Conservation (phyloP, 768 basidiomycete genomes). For the Termitomyces sp. region DNA sequence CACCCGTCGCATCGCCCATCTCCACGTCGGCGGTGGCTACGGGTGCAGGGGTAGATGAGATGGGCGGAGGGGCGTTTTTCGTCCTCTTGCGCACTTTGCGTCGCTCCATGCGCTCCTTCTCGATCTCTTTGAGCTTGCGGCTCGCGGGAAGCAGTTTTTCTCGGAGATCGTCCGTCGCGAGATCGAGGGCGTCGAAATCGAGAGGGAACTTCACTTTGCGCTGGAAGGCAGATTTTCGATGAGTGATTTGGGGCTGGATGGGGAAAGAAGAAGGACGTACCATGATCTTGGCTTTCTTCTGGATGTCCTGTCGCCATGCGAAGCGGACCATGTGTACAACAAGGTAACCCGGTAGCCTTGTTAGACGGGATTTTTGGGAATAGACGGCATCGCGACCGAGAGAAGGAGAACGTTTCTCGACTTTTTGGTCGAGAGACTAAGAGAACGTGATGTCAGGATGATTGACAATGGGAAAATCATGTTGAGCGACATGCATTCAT, state of each 20-base stretch:
- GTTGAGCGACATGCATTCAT: conserved; percentile 51
- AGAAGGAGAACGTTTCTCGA: conserved; percentile 81
- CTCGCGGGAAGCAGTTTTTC: conserved; percentile 69
- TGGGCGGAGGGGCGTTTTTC: conserved; percentile 38
- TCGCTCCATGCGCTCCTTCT: conserved; percentile 82
- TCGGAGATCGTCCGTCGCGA: conserved; percentile 78
- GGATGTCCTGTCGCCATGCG: conserved; percentile 88
- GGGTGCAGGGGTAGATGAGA: conserved; percentile 24
- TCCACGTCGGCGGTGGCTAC: conserved; percentile 42
- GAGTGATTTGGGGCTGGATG: background rate
- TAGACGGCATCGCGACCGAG: conserved; percentile 83
- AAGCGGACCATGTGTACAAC: conserved; percentile 96
- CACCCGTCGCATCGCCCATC: conserved; percentile 37
- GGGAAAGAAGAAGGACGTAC: conserved; percentile 33
- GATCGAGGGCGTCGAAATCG: conserved; percentile 83
- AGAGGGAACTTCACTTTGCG: conserved; percentile 90
- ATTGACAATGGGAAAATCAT: background rate
- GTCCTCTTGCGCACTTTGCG: conserved; percentile 78
- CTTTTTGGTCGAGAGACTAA: conserved; percentile 82
- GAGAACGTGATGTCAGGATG: background rate
- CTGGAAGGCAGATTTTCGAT: conserved; percentile 31
- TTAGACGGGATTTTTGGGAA: conserved; percentile 74
- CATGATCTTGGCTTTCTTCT: conserved; percentile 97
- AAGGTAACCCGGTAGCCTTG: conserved; percentile 81
- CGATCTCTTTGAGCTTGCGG: conserved; percentile 71